These are phyloP conservation scores for Capronia americana DNA, from an alignment of 2,329 filamentous ascomycete genomes.

Conservation along the genomic window DNA sequence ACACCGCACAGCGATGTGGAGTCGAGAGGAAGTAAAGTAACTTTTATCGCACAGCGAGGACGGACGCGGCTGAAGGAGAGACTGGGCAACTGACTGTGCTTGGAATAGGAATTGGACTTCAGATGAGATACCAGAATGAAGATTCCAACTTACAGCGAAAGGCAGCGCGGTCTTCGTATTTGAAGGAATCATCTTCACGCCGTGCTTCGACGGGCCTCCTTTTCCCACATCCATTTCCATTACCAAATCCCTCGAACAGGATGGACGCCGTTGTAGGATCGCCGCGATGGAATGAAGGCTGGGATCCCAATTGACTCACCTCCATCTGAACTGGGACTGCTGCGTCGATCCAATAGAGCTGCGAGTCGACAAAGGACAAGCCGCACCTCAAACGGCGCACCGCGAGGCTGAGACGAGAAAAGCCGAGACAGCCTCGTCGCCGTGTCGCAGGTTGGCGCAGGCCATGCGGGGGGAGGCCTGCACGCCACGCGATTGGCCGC, in stretches of 20 bases:
- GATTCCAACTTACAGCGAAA: background rate
- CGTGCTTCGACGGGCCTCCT: constrained; percentile 2
- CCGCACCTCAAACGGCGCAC: constrained; percentile 23
- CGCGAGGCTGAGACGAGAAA: constrained; percentile 28
- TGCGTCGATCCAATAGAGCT: constrained; percentile 27
- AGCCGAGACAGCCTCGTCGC: constrained; percentile 21
- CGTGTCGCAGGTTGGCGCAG: constrained; percentile 31
- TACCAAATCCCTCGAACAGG: constrained; percentile 9
- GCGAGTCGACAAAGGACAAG: constrained; percentile 1
- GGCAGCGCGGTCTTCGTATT: constrained; percentile 6
- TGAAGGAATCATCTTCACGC: constrained; percentile 12
- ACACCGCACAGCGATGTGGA: constrained; percentile 2
- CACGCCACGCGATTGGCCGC: constrained; percentile 17
- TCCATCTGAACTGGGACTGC: background rate
- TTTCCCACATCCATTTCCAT: constrained; percentile 14
- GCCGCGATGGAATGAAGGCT: background rate
- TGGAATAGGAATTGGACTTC: too few relatives aligned
- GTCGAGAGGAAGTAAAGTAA: background rate
- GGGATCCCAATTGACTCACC: background rate
- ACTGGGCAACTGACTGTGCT: background rate
- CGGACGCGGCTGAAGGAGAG: constrained; percentile 9
- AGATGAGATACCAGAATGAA: background rate
- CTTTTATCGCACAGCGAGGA: constrained; percentile 8
- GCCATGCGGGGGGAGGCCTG: constrained; percentile 3
- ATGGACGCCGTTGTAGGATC: background rate